phyloP scores from a whole-genome alignment of 75 land plant species.

The Gnetum montanum region DNA sequence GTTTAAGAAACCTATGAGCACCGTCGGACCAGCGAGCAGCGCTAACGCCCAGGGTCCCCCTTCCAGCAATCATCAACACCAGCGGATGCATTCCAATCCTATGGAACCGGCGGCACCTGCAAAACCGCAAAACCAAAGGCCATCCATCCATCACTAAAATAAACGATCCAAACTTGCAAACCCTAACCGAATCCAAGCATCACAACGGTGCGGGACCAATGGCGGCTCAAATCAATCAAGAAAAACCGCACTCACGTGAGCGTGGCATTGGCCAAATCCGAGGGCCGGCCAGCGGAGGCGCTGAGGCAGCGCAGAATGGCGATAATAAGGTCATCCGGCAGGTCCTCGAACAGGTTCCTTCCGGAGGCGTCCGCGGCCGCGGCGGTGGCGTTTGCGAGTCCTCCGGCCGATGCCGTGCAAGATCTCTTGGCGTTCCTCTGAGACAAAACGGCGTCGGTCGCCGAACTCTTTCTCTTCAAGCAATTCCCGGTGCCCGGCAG shows the following conservation, averaged over 20 bases:
- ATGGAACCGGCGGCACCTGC: constrained; percentile 57
- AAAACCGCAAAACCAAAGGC: not conserved
- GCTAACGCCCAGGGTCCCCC: constrained; percentile 17
- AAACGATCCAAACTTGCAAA: not conserved
- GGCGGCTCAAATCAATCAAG: not conserved
- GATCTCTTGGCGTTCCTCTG: too few relatives aligned
- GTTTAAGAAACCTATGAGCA: constrained; percentile 43
- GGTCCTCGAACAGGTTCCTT: constrained; percentile 18
- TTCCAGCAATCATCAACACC: constrained; percentile 32
- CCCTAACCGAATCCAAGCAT: not conserved
- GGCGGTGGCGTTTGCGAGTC: too few relatives aligned
- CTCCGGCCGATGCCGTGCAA: too few relatives aligned
- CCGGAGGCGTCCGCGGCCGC: too few relatives aligned
- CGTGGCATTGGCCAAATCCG: constrained; percentile 38
- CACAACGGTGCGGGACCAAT: not conserved
- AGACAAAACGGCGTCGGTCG: too few relatives aligned
- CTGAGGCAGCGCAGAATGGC: constrained; percentile 35
- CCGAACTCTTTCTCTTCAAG: too few relatives aligned
- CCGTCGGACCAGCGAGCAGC: constrained; percentile 61
- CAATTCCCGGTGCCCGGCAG: too few relatives aligned
- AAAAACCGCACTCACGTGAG: constrained; percentile 36
- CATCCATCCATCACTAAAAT: not conserved
- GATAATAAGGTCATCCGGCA: constrained; percentile 55
- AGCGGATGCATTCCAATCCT: constrained; percentile 25
- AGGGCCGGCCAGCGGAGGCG: constrained; percentile 28